Evolutionary conservation across 2,329 filamentous ascomycete genomes (phyloP), one percentile per base, ranked within the genome.

Genomic region (Monilinia vaccinii-corymbosi): DNA sequence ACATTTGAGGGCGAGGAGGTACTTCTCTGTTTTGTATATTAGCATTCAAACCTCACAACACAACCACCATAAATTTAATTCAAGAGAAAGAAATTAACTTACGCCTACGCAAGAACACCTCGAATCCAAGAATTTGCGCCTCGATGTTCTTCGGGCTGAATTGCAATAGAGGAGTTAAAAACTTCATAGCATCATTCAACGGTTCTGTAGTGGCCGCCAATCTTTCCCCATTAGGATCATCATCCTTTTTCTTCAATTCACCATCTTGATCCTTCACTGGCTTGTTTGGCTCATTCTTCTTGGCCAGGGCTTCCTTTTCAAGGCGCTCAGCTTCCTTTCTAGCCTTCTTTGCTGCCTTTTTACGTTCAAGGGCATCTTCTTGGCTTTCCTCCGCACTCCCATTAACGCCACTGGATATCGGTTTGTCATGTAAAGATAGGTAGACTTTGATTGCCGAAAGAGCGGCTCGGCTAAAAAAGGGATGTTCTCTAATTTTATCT

Each of bases 301-400:
- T 89, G 66, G 91, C 90, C 31, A 87, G 86, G 45, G 91, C 89
- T 66, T 89, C 87, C 69, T 89, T 86, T 73, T 92, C 88, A 38
- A 87, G 78, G 66, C 82, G 85, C 65, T 86, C 82, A 28, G 84
- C 84, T 68, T 93, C 90, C 72, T 89, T 94, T 75, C 87, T 90
- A 0, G 91, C 89, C 77, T 96, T 96, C 78, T 96, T 96, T 32
- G 87, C 80, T 0, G 89, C 90, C 78, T 93, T 96, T 78, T 93
- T 96, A 66, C 83, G 84, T 68, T 93, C 90, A 23, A 83, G 78
- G 1, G 84, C 76, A 62, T 84, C 83, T 11, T 85, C 81, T 2
- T 75, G 76, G 13, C 48, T 28, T 13, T 76, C 78, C 34, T 78
- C 77, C 38, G 56, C 21, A 31, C 75, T 72, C 11, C 83, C 83